These are phyloP conservation scores for Hypoxylon sp. DNA, from an alignment of 2,329 filamentous ascomycete genomes.

Conservation along the genomic window DNA sequence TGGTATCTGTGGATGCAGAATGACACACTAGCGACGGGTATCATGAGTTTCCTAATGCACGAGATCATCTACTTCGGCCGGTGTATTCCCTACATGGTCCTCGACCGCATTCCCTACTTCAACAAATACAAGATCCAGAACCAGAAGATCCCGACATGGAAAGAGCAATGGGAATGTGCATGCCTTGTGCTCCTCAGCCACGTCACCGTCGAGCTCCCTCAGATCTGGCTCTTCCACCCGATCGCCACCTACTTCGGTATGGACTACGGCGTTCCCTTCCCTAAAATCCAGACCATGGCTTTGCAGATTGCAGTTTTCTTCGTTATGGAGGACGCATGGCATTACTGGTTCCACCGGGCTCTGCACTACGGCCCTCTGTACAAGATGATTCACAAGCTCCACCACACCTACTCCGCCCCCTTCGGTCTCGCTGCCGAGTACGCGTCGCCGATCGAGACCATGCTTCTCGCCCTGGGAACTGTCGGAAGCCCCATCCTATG, in stretches of 20 bases:
- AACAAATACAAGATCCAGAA: slow-evolving; percentile 95
- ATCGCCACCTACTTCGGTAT: slow-evolving; percentile 94
- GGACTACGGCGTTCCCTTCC: slow-evolving; percentile 90
- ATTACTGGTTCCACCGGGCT: slow-evolving; percentile 95
- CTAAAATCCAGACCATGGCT: slow-evolving; percentile 85
- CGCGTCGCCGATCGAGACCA: slow-evolving; percentile 96
- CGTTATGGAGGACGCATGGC: slow-evolving; percentile 95
- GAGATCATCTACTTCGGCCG: slow-evolving; percentile 96
- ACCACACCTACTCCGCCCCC: slow-evolving; percentile 98
- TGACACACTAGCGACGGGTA: slow-evolving; percentile 94
- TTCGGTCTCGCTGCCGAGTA: slow-evolving; percentile 98
- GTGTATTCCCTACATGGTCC: slow-evolving; percentile 90
- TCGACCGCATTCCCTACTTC: slow-evolving; percentile 89
- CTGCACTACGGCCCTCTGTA: slow-evolving; percentile 97
- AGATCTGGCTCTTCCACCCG: slow-evolving; percentile 99
- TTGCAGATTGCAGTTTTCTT: slow-evolving; percentile 96
- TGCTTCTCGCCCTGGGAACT: slow-evolving; percentile 90
- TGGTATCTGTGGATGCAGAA: slow-evolving; percentile 99
- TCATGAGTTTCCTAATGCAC: slow-evolving; percentile 98
- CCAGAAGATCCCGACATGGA: slow-evolving; percentile 89
- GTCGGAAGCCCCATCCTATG: slow-evolving; percentile 87
- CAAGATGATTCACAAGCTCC: slow-evolving; percentile 97
- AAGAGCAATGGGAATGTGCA: slow-evolving; percentile 95
- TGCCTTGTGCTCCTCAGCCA: slow-evolving; percentile 93
- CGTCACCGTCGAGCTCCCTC: slow-evolving; percentile 97